A percentile compares a stretch with the other conserved stretches of the same genome.
These are phyloP conservation scores for Penicillium sp. DNA, from an alignment of 2,329 filamentous ascomycete genomes.

Conservation along the genomic window DNA sequence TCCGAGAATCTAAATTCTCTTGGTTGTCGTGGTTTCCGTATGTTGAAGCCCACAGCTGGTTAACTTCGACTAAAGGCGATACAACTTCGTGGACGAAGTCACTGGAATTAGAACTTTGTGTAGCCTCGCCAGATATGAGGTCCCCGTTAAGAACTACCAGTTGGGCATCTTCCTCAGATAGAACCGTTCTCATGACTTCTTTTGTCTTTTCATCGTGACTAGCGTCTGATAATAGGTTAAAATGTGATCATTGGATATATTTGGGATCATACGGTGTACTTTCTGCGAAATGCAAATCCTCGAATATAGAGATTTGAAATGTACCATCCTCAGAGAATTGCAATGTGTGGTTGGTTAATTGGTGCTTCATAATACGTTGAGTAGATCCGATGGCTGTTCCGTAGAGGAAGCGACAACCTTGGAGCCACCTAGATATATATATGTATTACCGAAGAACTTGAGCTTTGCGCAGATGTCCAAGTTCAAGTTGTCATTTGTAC, in stretches of 20 bases:
- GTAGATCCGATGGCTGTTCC: background rate
- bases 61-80: slow-evolving; percentile 58
- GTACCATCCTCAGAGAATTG: slow-evolving; percentile 30
- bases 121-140: slow-evolving; percentile 70
- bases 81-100: slow-evolving; percentile 65
- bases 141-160: slow-evolving; percentile 74
- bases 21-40: slow-evolving; percentile 74
- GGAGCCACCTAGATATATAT: background rate
- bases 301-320: slow-evolving; percentile 63
- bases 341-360: background rate
- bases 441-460: too few species aligned
- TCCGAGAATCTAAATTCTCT: slow-evolving; percentile 59
- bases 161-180: slow-evolving; percentile 61
- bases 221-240: slow-evolving; percentile 14
- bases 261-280: slow-evolving; percentile 47
- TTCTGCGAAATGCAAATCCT: slow-evolving; percentile 74
- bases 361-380: background rate
- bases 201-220: slow-evolving; percentile 61
- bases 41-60: slow-evolving; percentile 66
- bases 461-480: background rate
- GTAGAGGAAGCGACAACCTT: too few species aligned
- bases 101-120: slow-evolving; percentile 57
- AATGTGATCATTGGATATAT: slow-evolving; percentile 44
- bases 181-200: slow-evolving; percentile 61
- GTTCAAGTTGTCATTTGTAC: background rate